Conservation (phyloP, 2,329 filamentous ascomycete genomes). For the Cladosporium sp. region DNA sequence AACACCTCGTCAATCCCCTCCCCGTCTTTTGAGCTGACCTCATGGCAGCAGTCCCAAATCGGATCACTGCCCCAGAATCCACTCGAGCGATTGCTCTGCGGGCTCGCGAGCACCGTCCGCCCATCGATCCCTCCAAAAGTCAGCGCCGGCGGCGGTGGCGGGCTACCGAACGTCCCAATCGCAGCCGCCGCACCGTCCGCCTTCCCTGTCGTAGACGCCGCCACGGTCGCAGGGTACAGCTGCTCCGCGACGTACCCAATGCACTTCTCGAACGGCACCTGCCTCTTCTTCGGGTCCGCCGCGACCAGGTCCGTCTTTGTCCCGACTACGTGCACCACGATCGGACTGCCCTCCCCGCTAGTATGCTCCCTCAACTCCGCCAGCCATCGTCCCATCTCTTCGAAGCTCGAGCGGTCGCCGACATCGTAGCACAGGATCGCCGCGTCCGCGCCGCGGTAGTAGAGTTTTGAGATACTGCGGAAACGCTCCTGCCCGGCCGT, state of each 20-base stretch:
- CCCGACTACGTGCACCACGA: constrained; percentile 89
- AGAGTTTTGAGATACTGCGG: constrained; percentile 85
- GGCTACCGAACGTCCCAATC: not conserved
- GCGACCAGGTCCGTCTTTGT: constrained; percentile 90
- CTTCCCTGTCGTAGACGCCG: constrained; percentile 8
- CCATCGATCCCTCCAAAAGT: not conserved
- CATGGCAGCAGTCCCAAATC: constrained; percentile 95
- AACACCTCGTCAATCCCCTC: constrained; percentile 98
- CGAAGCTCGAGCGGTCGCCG: constrained; percentile 76
- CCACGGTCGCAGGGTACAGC: constrained; percentile 57
- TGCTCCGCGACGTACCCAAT: constrained; percentile 95
- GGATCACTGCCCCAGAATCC: constrained; percentile 80
- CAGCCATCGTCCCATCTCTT: constrained; percentile 89
- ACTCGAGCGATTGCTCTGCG: constrained; percentile 51
- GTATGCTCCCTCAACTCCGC: constrained; percentile 63
- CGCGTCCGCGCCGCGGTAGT: constrained; percentile 92
- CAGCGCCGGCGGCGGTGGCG: constrained; percentile 1
- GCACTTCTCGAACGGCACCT: constrained; percentile 90
- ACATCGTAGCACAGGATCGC: constrained; percentile 94
- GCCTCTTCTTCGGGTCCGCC: constrained; percentile 67
- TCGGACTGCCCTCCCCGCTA: constrained; percentile 42
- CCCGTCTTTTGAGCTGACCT: constrained; percentile 88
- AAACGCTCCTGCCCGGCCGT: constrained; percentile 95
- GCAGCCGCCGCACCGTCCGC: constrained; percentile 11
- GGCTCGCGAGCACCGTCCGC: constrained; percentile 14